A percentile compares a stretch with the other conserved stretches of the same genome.
Evolutionary conservation across 768 basidiomycete species (phyloP).

Genomic region (Lactarius psammicola): DNA sequence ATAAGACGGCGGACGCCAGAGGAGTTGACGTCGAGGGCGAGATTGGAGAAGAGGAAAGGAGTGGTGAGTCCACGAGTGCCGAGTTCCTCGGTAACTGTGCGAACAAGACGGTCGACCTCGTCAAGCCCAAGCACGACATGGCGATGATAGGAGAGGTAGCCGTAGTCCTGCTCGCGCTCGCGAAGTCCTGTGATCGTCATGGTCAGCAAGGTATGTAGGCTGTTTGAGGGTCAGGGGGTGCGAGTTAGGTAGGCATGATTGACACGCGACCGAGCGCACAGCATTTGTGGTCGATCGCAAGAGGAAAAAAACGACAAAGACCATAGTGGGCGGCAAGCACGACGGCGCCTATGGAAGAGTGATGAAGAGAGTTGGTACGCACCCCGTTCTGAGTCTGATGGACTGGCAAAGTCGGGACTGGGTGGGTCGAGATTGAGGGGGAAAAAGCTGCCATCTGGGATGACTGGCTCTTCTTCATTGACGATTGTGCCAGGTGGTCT

Average conservation of each 20-base stretch:
- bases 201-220: not conserved
- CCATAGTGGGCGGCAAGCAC: not conserved
- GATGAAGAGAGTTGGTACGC: constrained; percentile 4
- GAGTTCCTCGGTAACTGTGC: constrained; percentile 67
- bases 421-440: constrained; percentile 38
- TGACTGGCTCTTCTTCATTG: constrained; percentile 34
- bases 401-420: constrained; percentile 19
- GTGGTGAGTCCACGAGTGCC: constrained; percentile 72
- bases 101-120: constrained; percentile 69
- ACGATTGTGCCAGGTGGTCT: constrained; percentile 39
- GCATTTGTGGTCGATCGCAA: constrained; percentile 3
- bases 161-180: constrained; percentile 51
- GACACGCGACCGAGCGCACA: not conserved
- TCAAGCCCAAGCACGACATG: constrained; percentile 77
- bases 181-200: constrained; percentile 24
- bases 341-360: not conserved
- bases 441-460: constrained; percentile 39
- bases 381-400: constrained; percentile 27
- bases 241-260: not conserved
- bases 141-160: constrained; percentile 69
- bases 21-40: constrained; percentile 80
- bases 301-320: not conserved
- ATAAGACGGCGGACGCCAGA: constrained; percentile 76
- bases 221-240: not conserved
- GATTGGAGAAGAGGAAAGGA: constrained; percentile 87